Percentiles rank a stretch among this genome's conserved stretches.
Conservation (phyloP, 306 rosid genomes). For the Senna tora region DNA sequence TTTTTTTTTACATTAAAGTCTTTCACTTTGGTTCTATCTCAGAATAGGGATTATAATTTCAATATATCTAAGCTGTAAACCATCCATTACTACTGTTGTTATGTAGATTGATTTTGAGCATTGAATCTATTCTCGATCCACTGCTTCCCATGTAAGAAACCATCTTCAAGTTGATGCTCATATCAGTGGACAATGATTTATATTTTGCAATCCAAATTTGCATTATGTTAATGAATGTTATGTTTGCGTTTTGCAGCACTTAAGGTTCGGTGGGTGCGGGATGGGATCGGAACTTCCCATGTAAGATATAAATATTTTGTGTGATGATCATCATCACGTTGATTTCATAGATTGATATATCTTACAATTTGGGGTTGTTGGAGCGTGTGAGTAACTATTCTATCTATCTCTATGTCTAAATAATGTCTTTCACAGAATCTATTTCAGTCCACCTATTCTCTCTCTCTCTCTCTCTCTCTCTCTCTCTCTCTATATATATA, state of each 20-base stretch:
- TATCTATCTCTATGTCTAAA: slow-evolving; percentile 18
- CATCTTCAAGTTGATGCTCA: no score
- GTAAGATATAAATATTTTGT: slow-evolving; percentile 1
- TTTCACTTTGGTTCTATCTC: no score
- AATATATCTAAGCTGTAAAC: slow-evolving; percentile 1
- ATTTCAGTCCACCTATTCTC: slow-evolving; percentile 35
- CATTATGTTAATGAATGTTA: no score
- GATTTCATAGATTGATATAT: background rate
- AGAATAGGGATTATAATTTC: background rate
- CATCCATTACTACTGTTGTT: slow-evolving; percentile 1
- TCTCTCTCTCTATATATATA: no score
- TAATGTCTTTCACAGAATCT: background rate
- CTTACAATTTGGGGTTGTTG: slow-evolving; percentile 41
- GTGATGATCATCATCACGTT: slow-evolving; percentile 19
- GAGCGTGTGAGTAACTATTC: slow-evolving; percentile 26
- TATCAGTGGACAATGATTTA: no score
- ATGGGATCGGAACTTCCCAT: slow-evolving; percentile 91
- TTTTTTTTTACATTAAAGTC: no score
- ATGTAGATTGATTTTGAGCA: slow-evolving; percentile 68
- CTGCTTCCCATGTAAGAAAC: slow-evolving; percentile 73
- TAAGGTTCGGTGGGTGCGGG: slow-evolving; percentile 52
- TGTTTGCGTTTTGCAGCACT: slow-evolving; percentile 51
- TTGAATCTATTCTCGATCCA: slow-evolving; percentile 74
- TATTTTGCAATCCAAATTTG: no score
- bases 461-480: no score